Evolutionary conservation across 805 yeast genomes (phyloP).

Genomic region (Vanderwaltozyma tropicalis): DNA sequence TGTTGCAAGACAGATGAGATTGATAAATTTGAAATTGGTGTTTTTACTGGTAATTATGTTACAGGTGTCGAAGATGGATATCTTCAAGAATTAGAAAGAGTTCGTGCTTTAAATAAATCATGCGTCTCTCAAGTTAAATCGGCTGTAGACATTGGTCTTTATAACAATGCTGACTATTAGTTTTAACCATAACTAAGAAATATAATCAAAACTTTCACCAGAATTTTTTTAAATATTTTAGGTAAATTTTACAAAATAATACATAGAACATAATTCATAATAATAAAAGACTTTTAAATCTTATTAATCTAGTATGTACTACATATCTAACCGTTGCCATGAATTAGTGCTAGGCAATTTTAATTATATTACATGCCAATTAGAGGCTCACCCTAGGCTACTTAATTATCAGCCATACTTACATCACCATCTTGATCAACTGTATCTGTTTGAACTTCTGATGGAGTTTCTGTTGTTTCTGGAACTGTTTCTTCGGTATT

Average conservation of each 20-base stretch:
- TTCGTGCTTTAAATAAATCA: slow-evolving; percentile 66
- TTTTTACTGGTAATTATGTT: slow-evolving; percentile 85
- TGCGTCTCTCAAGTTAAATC: slow-evolving; percentile 61
- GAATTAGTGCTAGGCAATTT: too few relatives aligned
- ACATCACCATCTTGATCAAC: neutral
- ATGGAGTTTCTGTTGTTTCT: neutral
- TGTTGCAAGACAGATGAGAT: slow-evolving; percentile 50
- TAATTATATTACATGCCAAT: too few relatives aligned
- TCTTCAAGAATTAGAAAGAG: slow-evolving; percentile 67
- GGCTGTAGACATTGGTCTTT: slow-evolving; percentile 57
- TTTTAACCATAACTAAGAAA: neutral
- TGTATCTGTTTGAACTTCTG: neutral
- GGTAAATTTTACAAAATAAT: too few relatives aligned
- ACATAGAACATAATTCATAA: too few relatives aligned
- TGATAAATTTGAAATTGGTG: slow-evolving; percentile 82
- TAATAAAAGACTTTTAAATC: too few relatives aligned
- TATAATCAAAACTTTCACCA: neutral
- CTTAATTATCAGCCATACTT: neutral
- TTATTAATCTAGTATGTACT: too few relatives aligned
- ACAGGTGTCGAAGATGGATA: slow-evolving; percentile 89
- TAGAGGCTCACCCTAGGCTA: too few relatives aligned
- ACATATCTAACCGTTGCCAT: too few relatives aligned
- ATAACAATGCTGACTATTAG: slow-evolving; percentile 46
- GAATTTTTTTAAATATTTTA: too few relatives aligned
- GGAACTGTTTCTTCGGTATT: neutral